Evolutionary conservation across 768 basidiomycete genomes (phyloP), one percentile per base, ranked within the genome.

Genomic region (Boletus subcaerulescens): DNA sequence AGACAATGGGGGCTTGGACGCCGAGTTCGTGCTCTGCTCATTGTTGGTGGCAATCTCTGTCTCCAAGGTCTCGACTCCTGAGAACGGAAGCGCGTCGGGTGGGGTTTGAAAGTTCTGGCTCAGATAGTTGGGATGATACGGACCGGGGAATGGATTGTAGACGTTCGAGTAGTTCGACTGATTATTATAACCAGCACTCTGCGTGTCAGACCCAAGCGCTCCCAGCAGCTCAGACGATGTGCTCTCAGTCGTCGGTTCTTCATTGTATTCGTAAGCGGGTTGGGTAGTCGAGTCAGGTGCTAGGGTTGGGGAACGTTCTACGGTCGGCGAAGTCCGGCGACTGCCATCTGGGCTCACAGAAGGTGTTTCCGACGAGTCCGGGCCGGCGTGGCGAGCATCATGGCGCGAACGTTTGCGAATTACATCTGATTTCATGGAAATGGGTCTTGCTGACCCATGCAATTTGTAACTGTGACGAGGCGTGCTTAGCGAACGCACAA

Each of bases 391-490:
- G 35, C 88, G 82, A 20, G 87, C 85, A 55, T 92, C 89, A 60
- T 91, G 89, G 2, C 91, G 77, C 3, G 91, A 89, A 39, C 91
- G 85, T 66, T 93, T 93, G 57, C 91, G 87, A 60, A 93, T 91
- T 35, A 92, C 85, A 59, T 93, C 91, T 5, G 89, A 91, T 68
- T 93, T 93, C 91, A 93, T 93, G 9, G 88, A 90, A 57, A 92
- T 90, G 2, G 91, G 91, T 24, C 91, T 85, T 2, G 87, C 85
- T 18, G 90, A 86, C 17, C 91, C 91, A 68, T 93, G 89, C 3
- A 93, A 75, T 68, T 93, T 93, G 73, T 89, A 90, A 65, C 80
- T 82, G 49, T 24, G 38, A 53, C 33, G 43, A 20, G 52, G 40
- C 50, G 13, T 48, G 35, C 2, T 69, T 3, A 62, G 57, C 18